These are phyloP conservation scores for Neospermospora avenae DNA, from an alignment of 2,329 filamentous ascomycete species.

Conservation along the genomic window DNA sequence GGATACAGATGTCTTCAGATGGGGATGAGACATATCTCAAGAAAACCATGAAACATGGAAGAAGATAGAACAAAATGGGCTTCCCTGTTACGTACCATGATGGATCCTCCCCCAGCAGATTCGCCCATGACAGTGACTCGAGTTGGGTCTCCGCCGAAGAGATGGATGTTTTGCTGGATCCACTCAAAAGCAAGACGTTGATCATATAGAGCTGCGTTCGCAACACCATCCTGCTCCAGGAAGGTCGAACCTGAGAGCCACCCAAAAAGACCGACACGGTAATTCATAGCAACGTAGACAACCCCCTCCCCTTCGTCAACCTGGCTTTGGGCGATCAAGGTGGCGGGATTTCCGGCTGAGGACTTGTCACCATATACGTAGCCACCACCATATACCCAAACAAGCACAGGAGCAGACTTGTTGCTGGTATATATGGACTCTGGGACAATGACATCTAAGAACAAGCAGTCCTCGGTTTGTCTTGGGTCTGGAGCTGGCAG, in stretches of 20 bases:
- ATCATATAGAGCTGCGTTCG: slow-evolving; percentile 51
- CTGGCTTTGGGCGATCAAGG: slow-evolving; percentile 35
- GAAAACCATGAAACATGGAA: too few relatives aligned
- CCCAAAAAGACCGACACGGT: slow-evolving; percentile 15
- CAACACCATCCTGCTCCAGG: slow-evolving; percentile 28
- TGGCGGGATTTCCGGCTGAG: slow-evolving; percentile 35
- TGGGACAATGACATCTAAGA: slow-evolving; percentile 44
- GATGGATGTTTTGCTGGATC: slow-evolving; percentile 50
- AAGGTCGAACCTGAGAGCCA: not conserved
- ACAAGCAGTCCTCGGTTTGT: slow-evolving; percentile 43
- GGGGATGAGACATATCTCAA: too few relatives aligned
- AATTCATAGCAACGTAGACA: slow-evolving; percentile 34
- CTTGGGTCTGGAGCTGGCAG: not conserved
- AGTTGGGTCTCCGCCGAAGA: slow-evolving; percentile 51
- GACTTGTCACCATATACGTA: slow-evolving; percentile 41
- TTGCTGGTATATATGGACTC: slow-evolving; percentile 34
- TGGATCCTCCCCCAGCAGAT: slow-evolving; percentile 49
- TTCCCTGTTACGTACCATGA: too few relatives aligned
- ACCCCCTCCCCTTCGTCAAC: slow-evolving; percentile 35
- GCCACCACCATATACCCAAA: slow-evolving; percentile 49
- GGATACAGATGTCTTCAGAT: too few relatives aligned
- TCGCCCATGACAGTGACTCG: slow-evolving; percentile 49
- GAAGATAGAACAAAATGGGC: too few relatives aligned
- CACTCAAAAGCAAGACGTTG: slow-evolving; percentile 56
- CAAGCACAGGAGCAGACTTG: slow-evolving; percentile 39